Percentiles rank a stretch among this genome's conserved stretches.
phyloP scores from a whole-genome alignment of 2,329 filamentous ascomycete genomes.

The Parafenestella ontariensis region DNA sequence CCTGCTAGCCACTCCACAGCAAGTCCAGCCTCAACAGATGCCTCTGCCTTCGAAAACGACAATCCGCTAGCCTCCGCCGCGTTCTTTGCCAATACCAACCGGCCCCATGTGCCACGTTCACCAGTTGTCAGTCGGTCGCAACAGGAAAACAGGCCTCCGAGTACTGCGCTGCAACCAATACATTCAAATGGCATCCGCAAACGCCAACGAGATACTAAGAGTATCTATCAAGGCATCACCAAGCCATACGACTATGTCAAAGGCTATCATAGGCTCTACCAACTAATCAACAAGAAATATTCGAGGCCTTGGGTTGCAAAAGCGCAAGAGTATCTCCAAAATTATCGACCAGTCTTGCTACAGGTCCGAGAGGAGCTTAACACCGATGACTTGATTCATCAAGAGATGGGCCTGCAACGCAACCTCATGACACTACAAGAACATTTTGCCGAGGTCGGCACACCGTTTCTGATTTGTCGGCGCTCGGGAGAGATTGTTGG shows the following conservation, averaged over 20 bases:
- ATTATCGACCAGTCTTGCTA: constrained; percentile 92
- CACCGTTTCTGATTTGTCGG: constrained; percentile 89
- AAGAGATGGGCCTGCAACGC: constrained; percentile 96
- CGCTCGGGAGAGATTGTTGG: constrained; percentile 94
- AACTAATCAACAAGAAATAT: constrained; percentile 79
- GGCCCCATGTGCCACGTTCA: constrained; percentile 40
- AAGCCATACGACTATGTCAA: constrained; percentile 91
- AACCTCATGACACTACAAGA: constrained; percentile 93
- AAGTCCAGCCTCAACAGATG: constrained; percentile 59
- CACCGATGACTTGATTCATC: constrained; percentile 88
- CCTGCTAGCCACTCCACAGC: constrained; percentile 64
- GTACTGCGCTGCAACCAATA: constrained; percentile 39
- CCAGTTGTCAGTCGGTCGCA: constrained; percentile 35
- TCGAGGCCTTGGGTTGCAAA: constrained; percentile 76
- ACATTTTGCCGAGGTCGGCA: constrained; percentile 84
- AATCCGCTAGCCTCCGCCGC: constrained; percentile 43
- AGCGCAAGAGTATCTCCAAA: constrained; percentile 86
- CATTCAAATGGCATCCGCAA: constrained; percentile 52
- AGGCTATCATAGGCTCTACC: constrained; percentile 87
- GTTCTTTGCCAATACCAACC: constrained; percentile 44
- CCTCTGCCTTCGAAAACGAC: constrained; percentile 54
- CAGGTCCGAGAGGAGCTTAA: constrained; percentile 89
- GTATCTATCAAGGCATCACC: constrained; percentile 87
- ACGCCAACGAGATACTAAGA: constrained; percentile 74
- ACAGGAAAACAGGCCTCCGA: constrained; percentile 34